Evolutionary conservation across 768 basidiomycete species (phyloP).

Genomic region (Leccinum pellstonianum): DNA sequence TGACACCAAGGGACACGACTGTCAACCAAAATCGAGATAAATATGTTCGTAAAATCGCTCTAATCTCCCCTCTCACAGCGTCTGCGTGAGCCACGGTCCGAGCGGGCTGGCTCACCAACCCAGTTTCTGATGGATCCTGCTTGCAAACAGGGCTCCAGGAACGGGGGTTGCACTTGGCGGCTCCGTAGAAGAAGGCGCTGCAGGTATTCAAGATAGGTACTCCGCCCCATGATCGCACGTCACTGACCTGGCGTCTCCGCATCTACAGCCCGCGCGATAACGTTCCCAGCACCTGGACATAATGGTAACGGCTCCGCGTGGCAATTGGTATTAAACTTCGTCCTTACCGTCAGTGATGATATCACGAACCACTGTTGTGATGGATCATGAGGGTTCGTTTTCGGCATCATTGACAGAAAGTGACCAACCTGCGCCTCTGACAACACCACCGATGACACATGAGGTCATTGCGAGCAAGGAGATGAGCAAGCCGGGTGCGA

Average conservation of each 20-base stretch:
- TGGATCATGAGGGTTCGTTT: background rate
- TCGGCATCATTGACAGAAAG: background rate
- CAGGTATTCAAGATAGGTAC: background rate
- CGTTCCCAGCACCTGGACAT: background rate
- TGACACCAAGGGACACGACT: background rate
- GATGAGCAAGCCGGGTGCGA: conserved; percentile 10
- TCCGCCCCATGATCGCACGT: background rate
- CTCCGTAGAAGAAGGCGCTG: background rate
- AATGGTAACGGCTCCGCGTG: background rate
- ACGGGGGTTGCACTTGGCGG: background rate
- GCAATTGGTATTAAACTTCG: background rate
- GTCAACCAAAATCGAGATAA: background rate
- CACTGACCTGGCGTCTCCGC: conserved; percentile 9
- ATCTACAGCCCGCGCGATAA: background rate
- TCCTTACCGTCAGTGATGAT: conserved; percentile 3
- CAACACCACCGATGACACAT: conserved; percentile 4
- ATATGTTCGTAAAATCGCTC: background rate
- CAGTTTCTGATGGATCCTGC: conserved; percentile 14
- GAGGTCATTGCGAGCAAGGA: conserved; percentile 13
- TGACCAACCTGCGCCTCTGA: conserved; percentile 11
- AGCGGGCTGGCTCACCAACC: background rate
- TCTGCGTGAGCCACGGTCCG: background rate
- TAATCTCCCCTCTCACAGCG: background rate
- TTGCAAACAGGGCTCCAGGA: conserved; percentile 6
- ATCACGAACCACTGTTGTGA: conserved; percentile 1